Percentiles rank a stretch among this genome's conserved stretches.
Evolutionary conservation across 371 early-diverging fungal genomes (phyloP).

Genomic region (Rhizoclosmatium hyalinum): DNA sequence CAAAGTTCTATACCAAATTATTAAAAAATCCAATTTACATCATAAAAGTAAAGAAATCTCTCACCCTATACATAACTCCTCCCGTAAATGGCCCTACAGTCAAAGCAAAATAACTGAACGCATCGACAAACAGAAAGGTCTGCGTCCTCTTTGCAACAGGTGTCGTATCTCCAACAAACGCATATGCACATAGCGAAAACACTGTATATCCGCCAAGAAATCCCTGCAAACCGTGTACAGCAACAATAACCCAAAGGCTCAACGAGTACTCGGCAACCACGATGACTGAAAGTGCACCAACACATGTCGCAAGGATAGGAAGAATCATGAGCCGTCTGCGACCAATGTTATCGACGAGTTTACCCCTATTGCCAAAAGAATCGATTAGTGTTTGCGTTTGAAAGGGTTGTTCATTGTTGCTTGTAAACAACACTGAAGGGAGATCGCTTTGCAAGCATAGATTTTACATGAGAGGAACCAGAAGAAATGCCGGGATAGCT

Average conservation of each 20-base stretch:
- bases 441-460: background rate
- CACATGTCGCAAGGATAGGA: conserved; percentile 31
- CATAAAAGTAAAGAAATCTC: background rate
- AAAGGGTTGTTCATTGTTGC: no score
- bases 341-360: conserved; percentile 39
- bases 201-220: conserved; percentile 33
- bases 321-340: conserved; percentile 36
- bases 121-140: conserved; percentile 39
- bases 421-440: no score
- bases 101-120: conserved; percentile 37
- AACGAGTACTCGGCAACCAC: conserved; percentile 31
- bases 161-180: conserved; percentile 40
- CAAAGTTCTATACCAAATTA: conserved; percentile 23
- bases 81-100: conserved; percentile 43
- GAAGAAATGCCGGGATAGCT: conserved; percentile 36
- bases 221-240: conserved; percentile 37
- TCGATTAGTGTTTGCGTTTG: no score
- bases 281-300: conserved; percentile 32
- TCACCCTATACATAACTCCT: conserved; percentile 33
- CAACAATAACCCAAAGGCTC: conserved; percentile 38
- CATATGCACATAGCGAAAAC: conserved; percentile 27
- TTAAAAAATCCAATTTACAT: background rate
- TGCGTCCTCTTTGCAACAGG: conserved; percentile 16
- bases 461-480: conserved; percentile 34
- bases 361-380: background rate